Evolutionary conservation across 805 yeast species (phyloP), one percentile per base, ranked within the genome.

Genomic region (Ascoidea tarda): DNA sequence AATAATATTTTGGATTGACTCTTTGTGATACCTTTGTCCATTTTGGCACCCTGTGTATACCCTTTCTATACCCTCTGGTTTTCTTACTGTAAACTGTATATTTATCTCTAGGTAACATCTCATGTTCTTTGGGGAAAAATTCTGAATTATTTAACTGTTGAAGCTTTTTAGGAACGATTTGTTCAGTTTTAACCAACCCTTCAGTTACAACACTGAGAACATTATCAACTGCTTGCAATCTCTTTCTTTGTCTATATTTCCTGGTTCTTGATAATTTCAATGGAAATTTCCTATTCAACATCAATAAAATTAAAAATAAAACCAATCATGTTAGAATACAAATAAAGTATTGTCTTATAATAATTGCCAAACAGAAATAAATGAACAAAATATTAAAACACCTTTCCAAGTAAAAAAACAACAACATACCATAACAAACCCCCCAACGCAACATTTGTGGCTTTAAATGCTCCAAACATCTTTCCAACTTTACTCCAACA

Each of bases 1-100:
- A 86, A 65, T 77, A 83, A 63, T 82, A 75, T 55, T 75, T 75
- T 48, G 96, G 96, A 62, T 86, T 84, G 54, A 77, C 80, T 71
- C 96, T 81, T 66, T 82, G 76, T 6, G 95, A 79, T 57, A 79
- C 65, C 70, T 83, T 88, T 52, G 97, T 89, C 95, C 96, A 89
- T 64, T 89, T 87, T 21, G 96, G 96, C 47, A 84, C 85, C 66
- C 81, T 70, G 63, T 91, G 98, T 32, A 87, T 80, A 58, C 90
- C 82, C 70, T 89, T 91, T 71, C 98, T 80, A 69, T 91, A 93
- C 21, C 82, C 82, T 61, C 75, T 79, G 12, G 82, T 76, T 60
- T 80, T 80, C 66, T 78, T 84, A 68, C 79, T 81, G 70, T 86
- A 91, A 1, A 88, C 83, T 49, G 95, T 82, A 69, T 93, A 93